Percentiles rank a stretch among this genome's conserved stretches.
Evolutionary conservation across 1,284 basidiomycete species (phyloP).

Genomic region (Kwoniella shivajii): DNA sequence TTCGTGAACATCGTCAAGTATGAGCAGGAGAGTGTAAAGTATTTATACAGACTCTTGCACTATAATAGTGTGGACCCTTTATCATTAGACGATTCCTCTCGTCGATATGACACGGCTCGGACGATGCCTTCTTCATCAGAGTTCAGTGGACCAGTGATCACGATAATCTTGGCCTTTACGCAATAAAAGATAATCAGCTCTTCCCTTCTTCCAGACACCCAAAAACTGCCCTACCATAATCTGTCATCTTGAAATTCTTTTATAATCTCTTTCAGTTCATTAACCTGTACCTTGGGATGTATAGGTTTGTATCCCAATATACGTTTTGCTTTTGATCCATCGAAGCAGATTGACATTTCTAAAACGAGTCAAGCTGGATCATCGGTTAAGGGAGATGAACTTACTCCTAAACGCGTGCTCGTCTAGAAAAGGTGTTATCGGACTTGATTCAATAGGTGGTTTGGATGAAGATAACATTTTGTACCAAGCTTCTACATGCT

Average conservation of each 20-base stretch:
- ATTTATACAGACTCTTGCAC: neutral
- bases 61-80: no score
- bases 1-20: neutral
- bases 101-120: no score
- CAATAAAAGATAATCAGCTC: no score
- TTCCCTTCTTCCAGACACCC: no score
- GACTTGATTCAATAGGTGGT: constrained; percentile 73
- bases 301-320: constrained; percentile 70
- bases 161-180: neutral
- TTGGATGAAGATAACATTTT: constrained; percentile 74
- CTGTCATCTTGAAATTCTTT: constrained; percentile 48
- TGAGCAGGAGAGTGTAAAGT: neutral
- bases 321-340: constrained; percentile 43
- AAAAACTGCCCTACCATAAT: constrained; percentile 41
- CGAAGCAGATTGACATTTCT: constrained; percentile 60
- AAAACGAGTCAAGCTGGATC: neutral
- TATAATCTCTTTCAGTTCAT: constrained; percentile 43
- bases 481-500: constrained; percentile 79
- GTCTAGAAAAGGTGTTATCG: constrained; percentile 80
- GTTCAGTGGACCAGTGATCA: no score
- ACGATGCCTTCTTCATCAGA: no score
- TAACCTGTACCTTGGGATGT: constrained; percentile 58
- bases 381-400: constrained; percentile 8
- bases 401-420: constrained; percentile 59
- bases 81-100: no score